Conservation (phyloP, 2,329 filamentous ascomycete species). For the Pseudogymnoascus sp. region DNA sequence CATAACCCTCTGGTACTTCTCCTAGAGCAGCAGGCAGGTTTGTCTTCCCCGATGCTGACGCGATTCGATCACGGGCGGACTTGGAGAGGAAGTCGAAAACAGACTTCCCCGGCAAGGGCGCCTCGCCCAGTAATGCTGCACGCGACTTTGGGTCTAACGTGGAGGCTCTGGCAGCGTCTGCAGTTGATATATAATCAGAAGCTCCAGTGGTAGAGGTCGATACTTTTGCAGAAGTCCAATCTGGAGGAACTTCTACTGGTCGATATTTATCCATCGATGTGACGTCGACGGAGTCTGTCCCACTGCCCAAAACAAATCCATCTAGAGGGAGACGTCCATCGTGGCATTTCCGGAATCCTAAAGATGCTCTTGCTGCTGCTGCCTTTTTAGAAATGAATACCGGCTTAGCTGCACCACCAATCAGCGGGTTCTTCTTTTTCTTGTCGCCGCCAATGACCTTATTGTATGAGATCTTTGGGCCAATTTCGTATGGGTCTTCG, state of each 20-base stretch:
- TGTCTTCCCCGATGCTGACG: constrained; percentile 61
- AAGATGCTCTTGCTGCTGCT: constrained; percentile 30
- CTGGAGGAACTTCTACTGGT: constrained; percentile 60
- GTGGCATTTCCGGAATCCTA: constrained; percentile 61
- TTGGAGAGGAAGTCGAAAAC: constrained; percentile 88
- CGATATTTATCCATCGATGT: constrained; percentile 41
- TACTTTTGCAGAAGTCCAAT: constrained; percentile 60
- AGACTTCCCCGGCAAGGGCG: constrained; percentile 77
- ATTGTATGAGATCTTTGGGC: constrained; percentile 83
- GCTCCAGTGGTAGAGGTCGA: constrained; percentile 29
- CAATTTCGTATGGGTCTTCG: constrained; percentile 88
- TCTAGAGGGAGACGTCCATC: constrained; percentile 74
- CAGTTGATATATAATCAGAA: constrained; percentile 52
- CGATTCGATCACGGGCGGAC: constrained; percentile 68
- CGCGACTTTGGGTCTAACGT: constrained; percentile 67
- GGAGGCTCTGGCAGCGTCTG: constrained; percentile 71
- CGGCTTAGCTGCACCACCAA: constrained; percentile 56
- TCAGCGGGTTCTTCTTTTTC: constrained; percentile 60
- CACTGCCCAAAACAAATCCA: constrained; percentile 66
- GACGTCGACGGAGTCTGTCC: constrained; percentile 39
- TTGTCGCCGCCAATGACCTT: constrained; percentile 73
- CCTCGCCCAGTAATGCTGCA: constrained; percentile 73
- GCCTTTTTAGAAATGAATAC: constrained; percentile 67
- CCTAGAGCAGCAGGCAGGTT: constrained; percentile 71
- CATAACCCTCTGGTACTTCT: constrained; percentile 61